Evolutionary conservation across 108 stramenopile species (phyloP), one percentile per base, ranked within the genome.

Genomic region (Fragilariopsis cylindrus): DNA sequence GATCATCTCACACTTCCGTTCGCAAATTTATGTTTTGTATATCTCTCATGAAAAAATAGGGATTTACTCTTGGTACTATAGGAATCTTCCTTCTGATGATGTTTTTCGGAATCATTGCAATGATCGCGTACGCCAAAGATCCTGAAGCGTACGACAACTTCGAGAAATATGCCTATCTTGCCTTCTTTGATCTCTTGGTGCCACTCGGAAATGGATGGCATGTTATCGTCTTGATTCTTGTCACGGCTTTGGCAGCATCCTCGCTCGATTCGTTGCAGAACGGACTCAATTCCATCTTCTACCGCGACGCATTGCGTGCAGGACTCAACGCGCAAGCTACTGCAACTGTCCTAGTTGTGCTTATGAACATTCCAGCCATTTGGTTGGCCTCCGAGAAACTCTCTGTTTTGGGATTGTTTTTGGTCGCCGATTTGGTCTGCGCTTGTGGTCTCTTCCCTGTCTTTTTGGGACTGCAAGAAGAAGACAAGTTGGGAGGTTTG

Each of bases 31-130:
- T 7, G 7, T 57, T 18, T 7, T 9, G n/a, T 57, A 7, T 15
- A 40, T 63, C 62, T 45, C 4, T 63, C 1, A 7, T 45, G 5
- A 4, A 63, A 30, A 1, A 21, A 19, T 73, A 76, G 74, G 92
- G 92, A 8, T 92, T 92, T 68, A 44, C 60, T 15, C n/a, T 71
- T 56, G 92, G 92, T 57, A 66, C 72, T 57, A 48, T 81, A 60
- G 41, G 85, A 21, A 81, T 92, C 40, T 89, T 89, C 67, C 65
- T 90, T 8, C 75, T 92, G 69, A 92, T 92, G 86, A 82, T 89
- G 84, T 92, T 92, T 79, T 92, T 92, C 66, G 92, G 92, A 41
- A 78, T 92, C 72, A 92, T 92, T 89, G 92, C 88, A 9, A 92
- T 90, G 87, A 81, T 90, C 73, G 82, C 86, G 11, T 90, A 87